A percentile compares a stretch with the other conserved stretches of the same genome.
Evolutionary conservation across 1,284 basidiomycete genomes (phyloP).

Genomic region (Pascua sp.): DNA sequence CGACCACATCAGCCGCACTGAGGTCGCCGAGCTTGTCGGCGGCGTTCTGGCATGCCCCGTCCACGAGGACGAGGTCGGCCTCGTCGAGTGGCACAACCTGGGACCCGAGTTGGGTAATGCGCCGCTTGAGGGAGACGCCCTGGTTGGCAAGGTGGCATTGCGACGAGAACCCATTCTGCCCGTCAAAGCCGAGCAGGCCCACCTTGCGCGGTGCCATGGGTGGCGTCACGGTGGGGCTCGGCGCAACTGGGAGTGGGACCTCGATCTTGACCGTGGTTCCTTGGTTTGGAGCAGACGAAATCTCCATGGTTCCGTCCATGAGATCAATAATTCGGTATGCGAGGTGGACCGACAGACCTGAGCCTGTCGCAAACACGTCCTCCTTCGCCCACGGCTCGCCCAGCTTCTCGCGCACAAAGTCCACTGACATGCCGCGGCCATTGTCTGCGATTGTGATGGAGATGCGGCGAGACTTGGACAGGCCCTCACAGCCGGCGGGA

Average conservation of each 20-base stretch:
- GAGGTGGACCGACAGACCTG: conserved; percentile 41
- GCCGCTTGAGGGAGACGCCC: conserved; percentile 26
- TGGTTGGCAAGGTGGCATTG: conserved; percentile 14
- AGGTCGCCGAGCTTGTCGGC: conserved; percentile 15
- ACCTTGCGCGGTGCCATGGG: conserved; percentile 20
- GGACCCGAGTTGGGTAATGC: conserved; percentile 32
- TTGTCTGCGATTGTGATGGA: conserved; percentile 39
- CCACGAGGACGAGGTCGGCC: conserved; percentile 37
- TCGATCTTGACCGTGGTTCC: conserved; percentile 42
- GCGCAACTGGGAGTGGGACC: conserved; percentile 28
- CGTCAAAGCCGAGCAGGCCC: conserved; percentile 33
- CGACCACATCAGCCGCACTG: conserved; percentile 30
- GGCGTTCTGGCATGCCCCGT: conserved; percentile 18
- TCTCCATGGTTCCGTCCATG: conserved; percentile 45
- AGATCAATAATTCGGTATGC: conserved; percentile 46
- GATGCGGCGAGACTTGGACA: conserved; percentile 27
- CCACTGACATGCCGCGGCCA: conserved; percentile 38
- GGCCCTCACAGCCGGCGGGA: conserved; percentile 38
- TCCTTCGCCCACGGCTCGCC: conserved; percentile 42
- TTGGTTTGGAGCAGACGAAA: conserved; percentile 36
- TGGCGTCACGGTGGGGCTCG: neutral
- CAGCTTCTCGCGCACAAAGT: conserved; percentile 35
- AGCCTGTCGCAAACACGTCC: conserved; percentile 42
- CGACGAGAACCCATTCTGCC: neutral
- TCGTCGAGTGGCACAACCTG: conserved; percentile 25